These are phyloP conservation scores for Cercospora berteroae DNA, from an alignment of 2,329 filamentous ascomycete genomes.

Conservation along the genomic window DNA sequence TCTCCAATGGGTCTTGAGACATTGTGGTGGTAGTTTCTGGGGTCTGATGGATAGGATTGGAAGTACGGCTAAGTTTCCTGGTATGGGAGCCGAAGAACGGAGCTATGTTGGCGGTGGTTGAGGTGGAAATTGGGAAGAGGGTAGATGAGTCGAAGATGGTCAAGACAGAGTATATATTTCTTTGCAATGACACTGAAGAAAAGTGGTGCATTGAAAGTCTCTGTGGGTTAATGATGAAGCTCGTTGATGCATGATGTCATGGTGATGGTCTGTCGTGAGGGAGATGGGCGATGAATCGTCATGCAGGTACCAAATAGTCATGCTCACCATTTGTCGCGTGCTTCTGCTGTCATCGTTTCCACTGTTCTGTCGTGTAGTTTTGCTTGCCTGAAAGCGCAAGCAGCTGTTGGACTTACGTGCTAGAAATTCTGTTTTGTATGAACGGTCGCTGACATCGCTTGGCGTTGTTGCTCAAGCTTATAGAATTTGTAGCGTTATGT, in stretches of 20 bases:
- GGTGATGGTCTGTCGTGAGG: constrained; percentile 6
- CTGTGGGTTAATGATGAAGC: constrained; percentile 3
- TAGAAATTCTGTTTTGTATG: not conserved
- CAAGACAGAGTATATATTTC: not conserved
- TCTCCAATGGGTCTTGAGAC: constrained; percentile 46
- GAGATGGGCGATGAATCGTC: constrained; percentile 6
- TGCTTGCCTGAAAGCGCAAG: not conserved
- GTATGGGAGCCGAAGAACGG: constrained; percentile 2
- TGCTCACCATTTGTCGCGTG: not conserved
- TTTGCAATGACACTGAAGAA: not conserved
- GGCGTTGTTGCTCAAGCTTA: not conserved
- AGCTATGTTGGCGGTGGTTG: constrained; percentile 1
- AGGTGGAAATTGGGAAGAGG: not conserved
- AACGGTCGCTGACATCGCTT: not conserved
- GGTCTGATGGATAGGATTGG: not conserved
- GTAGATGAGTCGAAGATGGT: not conserved
- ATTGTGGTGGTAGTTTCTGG: constrained; percentile 32
- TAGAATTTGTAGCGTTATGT: not conserved
- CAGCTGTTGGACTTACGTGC: not conserved
- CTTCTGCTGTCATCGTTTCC: not conserved
- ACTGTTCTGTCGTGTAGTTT: not conserved
- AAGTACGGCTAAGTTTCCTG: constrained; percentile 3
- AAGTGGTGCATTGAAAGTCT: not conserved
- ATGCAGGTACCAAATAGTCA: constrained; percentile 9
- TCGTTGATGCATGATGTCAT: constrained; percentile 6